Percentiles rank a stretch among this genome's conserved stretches.
Conservation (phyloP, 176 grass and related monocot genomes). For the Hsuehochloa calcarea region DNA sequence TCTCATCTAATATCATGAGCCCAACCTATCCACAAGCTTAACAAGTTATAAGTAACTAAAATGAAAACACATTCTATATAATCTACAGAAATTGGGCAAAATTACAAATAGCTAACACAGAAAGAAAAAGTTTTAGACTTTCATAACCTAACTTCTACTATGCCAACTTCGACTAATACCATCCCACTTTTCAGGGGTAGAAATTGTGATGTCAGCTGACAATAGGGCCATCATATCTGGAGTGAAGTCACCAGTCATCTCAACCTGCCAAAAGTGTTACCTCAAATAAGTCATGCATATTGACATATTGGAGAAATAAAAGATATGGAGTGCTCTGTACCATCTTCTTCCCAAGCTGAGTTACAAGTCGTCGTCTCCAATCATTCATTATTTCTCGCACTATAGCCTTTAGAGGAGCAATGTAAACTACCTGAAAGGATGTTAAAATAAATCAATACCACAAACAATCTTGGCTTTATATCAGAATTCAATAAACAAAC, state of each 20-base stretch:
- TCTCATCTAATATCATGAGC: constrained; percentile 98
- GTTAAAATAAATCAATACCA: constrained; percentile 36
- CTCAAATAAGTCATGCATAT: constrained; percentile 14
- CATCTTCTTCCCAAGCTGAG: constrained; percentile 95
- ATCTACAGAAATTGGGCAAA: constrained; percentile 1
- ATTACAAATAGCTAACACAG: constrained; percentile 3
- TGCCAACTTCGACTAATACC: constrained; percentile 96
- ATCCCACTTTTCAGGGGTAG: constrained; percentile 99
- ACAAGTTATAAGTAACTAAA: constrained; percentile 16
- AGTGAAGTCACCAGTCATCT: constrained; percentile 99
- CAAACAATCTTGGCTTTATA: neutral
- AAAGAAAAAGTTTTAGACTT: constrained; percentile 31
- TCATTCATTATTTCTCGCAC: constrained; percentile 98
- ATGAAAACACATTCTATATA: neutral
- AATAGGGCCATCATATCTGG: constrained; percentile 87
- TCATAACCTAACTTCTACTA: constrained; percentile 98
- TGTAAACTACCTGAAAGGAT: constrained; percentile 71
- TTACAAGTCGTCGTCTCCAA: constrained; percentile 83
- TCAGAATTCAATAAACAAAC: neutral
- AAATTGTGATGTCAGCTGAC: constrained; percentile 97
- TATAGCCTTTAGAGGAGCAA: constrained; percentile 93
- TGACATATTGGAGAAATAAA: constrained; percentile 13
- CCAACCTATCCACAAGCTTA: constrained; percentile 59
- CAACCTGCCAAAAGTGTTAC: constrained; percentile 58
- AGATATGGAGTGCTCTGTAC: constrained; percentile 33